Evolutionary conservation across 2,329 filamentous ascomycete genomes (phyloP).

Genomic region (Chaetomium sp.): DNA sequence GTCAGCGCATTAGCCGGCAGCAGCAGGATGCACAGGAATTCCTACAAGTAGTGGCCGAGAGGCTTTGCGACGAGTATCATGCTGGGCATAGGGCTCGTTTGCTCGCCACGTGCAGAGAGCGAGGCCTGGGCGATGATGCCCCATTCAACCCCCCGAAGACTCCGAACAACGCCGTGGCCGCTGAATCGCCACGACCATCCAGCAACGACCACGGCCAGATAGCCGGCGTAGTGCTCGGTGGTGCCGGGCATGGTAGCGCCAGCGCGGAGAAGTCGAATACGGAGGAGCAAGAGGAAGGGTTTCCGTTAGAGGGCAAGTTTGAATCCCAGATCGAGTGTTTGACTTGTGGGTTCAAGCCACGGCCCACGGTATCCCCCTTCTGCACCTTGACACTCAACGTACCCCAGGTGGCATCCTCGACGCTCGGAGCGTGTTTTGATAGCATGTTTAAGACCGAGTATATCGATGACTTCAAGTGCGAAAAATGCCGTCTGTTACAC

Average conservation of each 20-base stretch:
- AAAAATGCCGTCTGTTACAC: conserved; percentile 81
- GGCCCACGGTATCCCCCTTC: conserved; percentile 75
- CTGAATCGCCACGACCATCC: neutral
- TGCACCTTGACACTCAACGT: conserved; percentile 90
- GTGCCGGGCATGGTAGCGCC: neutral
- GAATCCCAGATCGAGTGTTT: conserved; percentile 95
- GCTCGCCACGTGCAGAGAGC: conserved; percentile 38
- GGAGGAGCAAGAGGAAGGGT: conserved; percentile 57
- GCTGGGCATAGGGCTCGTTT: conserved; percentile 69
- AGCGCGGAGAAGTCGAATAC: conserved; percentile 26
- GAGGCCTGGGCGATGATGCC: too few relatives aligned
- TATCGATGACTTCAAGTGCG: conserved; percentile 96
- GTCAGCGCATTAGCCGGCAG: conserved; percentile 82
- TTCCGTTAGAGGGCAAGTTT: conserved; percentile 84
- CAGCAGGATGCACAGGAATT: conserved; percentile 99
- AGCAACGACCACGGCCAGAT: neutral
- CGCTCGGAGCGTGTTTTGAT: conserved; percentile 84
- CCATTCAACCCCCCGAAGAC: neutral
- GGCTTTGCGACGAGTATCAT: conserved; percentile 89
- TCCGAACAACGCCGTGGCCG: neutral
- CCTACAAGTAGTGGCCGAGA: conserved; percentile 84
- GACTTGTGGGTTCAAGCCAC: conserved; percentile 83
- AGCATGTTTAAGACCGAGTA: conserved; percentile 90
- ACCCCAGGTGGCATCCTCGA: conserved; percentile 72
- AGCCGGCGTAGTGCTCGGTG: conserved; percentile 1